Evolutionary conservation across 805 yeast species (phyloP).

Genomic region (Cyberlindnera saturnus): DNA sequence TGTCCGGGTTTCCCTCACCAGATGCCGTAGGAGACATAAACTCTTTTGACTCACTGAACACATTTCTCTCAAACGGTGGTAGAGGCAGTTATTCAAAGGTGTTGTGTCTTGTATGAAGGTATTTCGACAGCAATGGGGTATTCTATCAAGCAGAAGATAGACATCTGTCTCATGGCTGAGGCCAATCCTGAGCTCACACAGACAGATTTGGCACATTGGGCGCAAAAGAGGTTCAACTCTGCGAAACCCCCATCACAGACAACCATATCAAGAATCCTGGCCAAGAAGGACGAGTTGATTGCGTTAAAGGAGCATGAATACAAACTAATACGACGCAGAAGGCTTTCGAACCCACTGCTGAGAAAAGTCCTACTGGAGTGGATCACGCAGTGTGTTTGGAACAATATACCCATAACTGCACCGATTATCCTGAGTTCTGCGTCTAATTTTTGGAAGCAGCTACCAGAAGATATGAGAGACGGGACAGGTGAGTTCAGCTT

Average conservation of each 20-base stretch:
- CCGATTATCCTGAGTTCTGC: slow-evolving; percentile 62
- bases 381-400: slow-evolving; percentile 65
- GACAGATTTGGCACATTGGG: slow-evolving; percentile 59
- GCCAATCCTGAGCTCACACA: slow-evolving; percentile 67
- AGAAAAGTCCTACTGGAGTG: slow-evolving; percentile 61
- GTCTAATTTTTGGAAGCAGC: slow-evolving; percentile 53
- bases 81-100: too few relatives aligned
- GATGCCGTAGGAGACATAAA: too few relatives aligned
- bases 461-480: slow-evolving; percentile 48
- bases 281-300: slow-evolving; percentile 47
- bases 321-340: slow-evolving; percentile 40
- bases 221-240: slow-evolving; percentile 46
- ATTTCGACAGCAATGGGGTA: slow-evolving; percentile 39
- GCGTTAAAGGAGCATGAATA: slow-evolving; percentile 47
- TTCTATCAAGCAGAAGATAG: slow-evolving; percentile 57
- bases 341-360: slow-evolving; percentile 46
- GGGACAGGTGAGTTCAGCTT: slow-evolving; percentile 62
- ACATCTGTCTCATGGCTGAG: slow-evolving; percentile 61
- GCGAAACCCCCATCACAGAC: slow-evolving; percentile 58
- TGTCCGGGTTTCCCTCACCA: background rate
- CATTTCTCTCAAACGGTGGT: too few relatives aligned
- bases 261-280: slow-evolving; percentile 55
- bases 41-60: too few relatives aligned
- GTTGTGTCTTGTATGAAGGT: too few relatives aligned
- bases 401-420: slow-evolving; percentile 55